Evolutionary conservation across 2,329 filamentous ascomycete genomes (phyloP).

Genomic region (Neonectria hederae): DNA sequence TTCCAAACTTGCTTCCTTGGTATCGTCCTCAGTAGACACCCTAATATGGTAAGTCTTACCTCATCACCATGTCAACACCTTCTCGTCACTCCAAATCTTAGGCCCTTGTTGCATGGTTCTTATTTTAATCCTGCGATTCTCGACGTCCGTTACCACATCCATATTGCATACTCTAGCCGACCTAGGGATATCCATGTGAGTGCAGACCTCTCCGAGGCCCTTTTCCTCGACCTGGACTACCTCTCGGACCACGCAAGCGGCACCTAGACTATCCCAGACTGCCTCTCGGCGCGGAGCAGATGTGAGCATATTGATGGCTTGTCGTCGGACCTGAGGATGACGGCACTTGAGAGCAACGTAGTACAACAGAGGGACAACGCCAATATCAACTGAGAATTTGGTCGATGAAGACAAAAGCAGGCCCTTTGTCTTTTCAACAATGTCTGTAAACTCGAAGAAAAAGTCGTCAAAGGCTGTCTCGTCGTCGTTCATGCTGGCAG

Average conservation of each 20-base stretch:
- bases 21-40: too few species aligned
- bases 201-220: slow-evolving; percentile 2
- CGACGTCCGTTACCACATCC: slow-evolving; percentile 18
- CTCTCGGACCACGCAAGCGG: slow-evolving; percentile 16
- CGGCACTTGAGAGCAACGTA: slow-evolving; percentile 32
- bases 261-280: slow-evolving; percentile 31
- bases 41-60: background rate
- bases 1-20: background rate
- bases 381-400: slow-evolving; percentile 23
- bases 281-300: slow-evolving; percentile 25
- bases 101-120: slow-evolving; percentile 16
- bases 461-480: slow-evolving; percentile 18
- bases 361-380: slow-evolving; percentile 26
- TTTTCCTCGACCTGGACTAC: slow-evolving; percentile 26
- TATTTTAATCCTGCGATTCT: slow-evolving; percentile 18
- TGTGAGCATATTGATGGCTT: slow-evolving; percentile 18
- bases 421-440: slow-evolving; percentile 6
- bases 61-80: slow-evolving; percentile 23
- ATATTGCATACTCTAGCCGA: slow-evolving; percentile 16
- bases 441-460: slow-evolving; percentile 16
- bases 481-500: slow-evolving; percentile 3
- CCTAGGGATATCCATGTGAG: slow-evolving; percentile 17
- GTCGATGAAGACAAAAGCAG: slow-evolving; percentile 9
- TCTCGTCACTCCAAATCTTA: slow-evolving; percentile 17
- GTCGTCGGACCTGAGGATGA: slow-evolving; percentile 23